phyloP scores from a whole-genome alignment of 805 yeast species.

The Ogataea parapolymorpha region DNA sequence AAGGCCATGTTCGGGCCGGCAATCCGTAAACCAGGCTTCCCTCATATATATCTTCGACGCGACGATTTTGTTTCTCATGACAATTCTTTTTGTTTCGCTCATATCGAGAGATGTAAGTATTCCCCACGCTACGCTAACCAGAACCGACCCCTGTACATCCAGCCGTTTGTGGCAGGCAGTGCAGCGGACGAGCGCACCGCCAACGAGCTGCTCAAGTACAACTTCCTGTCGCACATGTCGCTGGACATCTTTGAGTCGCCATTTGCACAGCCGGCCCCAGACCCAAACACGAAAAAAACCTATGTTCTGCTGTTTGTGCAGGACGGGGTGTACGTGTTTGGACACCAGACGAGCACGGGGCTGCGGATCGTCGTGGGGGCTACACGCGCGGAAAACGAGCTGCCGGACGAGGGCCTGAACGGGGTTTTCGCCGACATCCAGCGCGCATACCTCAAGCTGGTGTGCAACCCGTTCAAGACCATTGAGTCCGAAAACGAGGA shows the following conservation, averaged over 20 bases:
- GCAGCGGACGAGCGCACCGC: slow-evolving; percentile 29
- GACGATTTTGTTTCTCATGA: slow-evolving; percentile 18
- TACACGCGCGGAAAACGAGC: slow-evolving; percentile 32
- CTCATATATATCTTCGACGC: slow-evolving; percentile 1
- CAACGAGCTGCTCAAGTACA: slow-evolving; percentile 54
- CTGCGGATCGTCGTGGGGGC: slow-evolving; percentile 62
- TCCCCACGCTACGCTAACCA: slow-evolving; percentile 16
- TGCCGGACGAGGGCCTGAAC: slow-evolving; percentile 16
- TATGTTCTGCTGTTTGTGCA: slow-evolving; percentile 57
- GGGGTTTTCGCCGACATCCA: slow-evolving; percentile 43
- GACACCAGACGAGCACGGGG: slow-evolving; percentile 66
- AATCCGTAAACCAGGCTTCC: too few species aligned
- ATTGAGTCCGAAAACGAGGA: slow-evolving; percentile 28
- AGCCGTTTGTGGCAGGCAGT: slow-evolving; percentile 41
- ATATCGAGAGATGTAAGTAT: slow-evolving; percentile 49
- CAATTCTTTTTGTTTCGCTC: slow-evolving; percentile 52
- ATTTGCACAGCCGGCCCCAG: slow-evolving; percentile 21
- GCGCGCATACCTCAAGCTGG: slow-evolving; percentile 49
- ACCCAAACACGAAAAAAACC: slow-evolving; percentile 23
- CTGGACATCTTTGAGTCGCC: slow-evolving; percentile 63
- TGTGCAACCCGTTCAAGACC: slow-evolving; percentile 62
- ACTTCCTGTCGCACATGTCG: slow-evolving; percentile 74
- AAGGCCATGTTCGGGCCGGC: too few species aligned
- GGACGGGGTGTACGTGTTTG: slow-evolving; percentile 65
- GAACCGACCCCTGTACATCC: slow-evolving; percentile 60